Conservation (phyloP, 176 grass and related monocot genomes). For the Panicum miliaceum region DNA sequence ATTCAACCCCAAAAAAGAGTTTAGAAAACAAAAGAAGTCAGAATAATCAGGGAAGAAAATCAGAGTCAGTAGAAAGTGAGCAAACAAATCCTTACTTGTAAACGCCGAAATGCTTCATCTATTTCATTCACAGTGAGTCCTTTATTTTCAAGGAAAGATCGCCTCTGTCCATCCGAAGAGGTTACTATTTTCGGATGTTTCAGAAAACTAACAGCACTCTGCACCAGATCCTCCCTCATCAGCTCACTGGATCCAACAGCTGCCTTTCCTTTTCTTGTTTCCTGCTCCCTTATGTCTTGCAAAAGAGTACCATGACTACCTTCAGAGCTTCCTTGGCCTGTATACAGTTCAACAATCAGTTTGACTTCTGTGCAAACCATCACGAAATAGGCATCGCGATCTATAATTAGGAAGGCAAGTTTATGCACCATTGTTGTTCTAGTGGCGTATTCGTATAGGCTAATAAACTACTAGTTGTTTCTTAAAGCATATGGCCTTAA, state of each 20-base stretch:
- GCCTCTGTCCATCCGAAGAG: constrained; percentile 57
- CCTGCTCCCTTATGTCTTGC: constrained; percentile 10
- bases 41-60: neutral
- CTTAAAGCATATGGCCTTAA: neutral
- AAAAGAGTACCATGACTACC: neutral
- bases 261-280: neutral
- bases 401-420: neutral
- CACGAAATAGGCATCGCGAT: neutral
- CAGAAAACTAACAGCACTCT: constrained; percentile 68
- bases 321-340: constrained; percentile 41
- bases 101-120: constrained; percentile 59
- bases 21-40: neutral
- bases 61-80: neutral
- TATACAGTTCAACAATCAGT: neutral
- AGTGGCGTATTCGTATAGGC: neutral
- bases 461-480: neutral
- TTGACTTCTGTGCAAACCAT: neutral
- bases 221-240: constrained; percentile 68
- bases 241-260: constrained; percentile 25
- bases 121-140: constrained; percentile 67
- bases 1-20: neutral
- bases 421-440: neutral
- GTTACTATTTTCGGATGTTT: constrained; percentile 59
- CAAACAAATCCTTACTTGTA: constrained; percentile 43
- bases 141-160: constrained; percentile 74